Evolutionary conservation across 306 rosid species (phyloP).

Genomic region (Cucumis hystrix): DNA sequence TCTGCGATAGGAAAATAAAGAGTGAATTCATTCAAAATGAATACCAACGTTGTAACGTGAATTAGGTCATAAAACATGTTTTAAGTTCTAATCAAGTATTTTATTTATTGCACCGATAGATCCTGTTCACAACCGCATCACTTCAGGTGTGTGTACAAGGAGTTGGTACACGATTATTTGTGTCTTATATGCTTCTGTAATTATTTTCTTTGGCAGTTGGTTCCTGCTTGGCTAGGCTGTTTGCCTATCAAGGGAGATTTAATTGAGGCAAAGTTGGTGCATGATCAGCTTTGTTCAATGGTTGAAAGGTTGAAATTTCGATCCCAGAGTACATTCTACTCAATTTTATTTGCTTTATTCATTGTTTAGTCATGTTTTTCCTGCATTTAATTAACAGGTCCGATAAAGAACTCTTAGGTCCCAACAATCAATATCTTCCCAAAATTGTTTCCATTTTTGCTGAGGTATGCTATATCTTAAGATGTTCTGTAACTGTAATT

Average conservation of each 20-base stretch:
- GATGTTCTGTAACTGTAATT: background rate
- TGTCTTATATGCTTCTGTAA: background rate
- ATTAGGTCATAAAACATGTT: background rate
- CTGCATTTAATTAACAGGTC: conserved; percentile 36
- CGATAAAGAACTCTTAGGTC: conserved; percentile 72
- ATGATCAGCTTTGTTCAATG: conserved; percentile 96
- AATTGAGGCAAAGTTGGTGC: conserved; percentile 94
- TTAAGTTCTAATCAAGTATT: background rate
- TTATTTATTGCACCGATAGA: background rate
- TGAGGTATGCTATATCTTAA: conserved; percentile 34
- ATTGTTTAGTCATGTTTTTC: background rate
- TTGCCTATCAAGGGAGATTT: conserved; percentile 91
- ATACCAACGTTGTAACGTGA: no score
- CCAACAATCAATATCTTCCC: conserved; percentile 80
- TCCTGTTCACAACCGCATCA: background rate
- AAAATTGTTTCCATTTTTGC: conserved; percentile 88
- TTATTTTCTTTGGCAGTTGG: conserved; percentile 34
- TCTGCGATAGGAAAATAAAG: no score
- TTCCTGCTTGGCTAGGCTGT: conserved; percentile 98
- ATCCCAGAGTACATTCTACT: background rate
- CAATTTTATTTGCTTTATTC: background rate
- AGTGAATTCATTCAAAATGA: no score
- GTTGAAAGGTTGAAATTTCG: conserved; percentile 45
- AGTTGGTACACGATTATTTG: background rate
- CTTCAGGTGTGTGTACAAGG: background rate